Percentiles rank a stretch among this genome's conserved stretches.
Conservation (phyloP, 2,329 filamentous ascomycete species). For the Neopestalotiopsis clavispora region DNA sequence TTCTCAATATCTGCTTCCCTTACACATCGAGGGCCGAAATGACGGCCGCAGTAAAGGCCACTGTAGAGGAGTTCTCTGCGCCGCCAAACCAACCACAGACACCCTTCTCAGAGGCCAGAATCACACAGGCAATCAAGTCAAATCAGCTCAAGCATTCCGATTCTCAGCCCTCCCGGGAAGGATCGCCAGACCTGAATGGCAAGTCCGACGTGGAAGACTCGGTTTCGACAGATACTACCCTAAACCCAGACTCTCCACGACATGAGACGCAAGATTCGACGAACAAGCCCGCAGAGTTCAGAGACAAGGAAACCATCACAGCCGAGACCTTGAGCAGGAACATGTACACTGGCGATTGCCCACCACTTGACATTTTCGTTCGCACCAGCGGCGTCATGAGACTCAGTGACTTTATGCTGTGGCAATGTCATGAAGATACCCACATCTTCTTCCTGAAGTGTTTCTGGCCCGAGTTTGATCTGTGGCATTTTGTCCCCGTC, state of each 20-base stretch:
- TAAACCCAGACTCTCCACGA: constrained; percentile 58
- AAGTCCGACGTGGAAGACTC: constrained; percentile 57
- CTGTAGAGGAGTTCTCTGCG: constrained; percentile 83
- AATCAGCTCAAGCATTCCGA: constrained; percentile 60
- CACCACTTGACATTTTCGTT: constrained; percentile 88
- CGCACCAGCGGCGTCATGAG: constrained; percentile 92
- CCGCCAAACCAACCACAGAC: constrained; percentile 69
- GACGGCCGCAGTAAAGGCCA: constrained; percentile 84
- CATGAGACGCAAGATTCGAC: constrained; percentile 27
- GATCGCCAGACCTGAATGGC: constrained; percentile 51
- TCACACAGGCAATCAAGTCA: constrained; percentile 82
- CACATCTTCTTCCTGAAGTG: constrained; percentile 92
- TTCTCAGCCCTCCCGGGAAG: constrained; percentile 51
- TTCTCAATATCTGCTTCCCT: constrained; percentile 94
- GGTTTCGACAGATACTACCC: constrained; percentile 65
- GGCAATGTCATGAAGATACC: constrained; percentile 94
- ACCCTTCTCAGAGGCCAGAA: constrained; percentile 86
- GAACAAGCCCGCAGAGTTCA: constrained; percentile 46
- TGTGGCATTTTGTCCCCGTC: constrained; percentile 92
- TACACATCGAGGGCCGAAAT: constrained; percentile 98
- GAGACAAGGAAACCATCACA: constrained; percentile 87
- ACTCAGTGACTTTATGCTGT: constrained; percentile 97
- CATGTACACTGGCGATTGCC: constrained; percentile 85
- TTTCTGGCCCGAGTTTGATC: constrained; percentile 94
- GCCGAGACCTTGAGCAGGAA: constrained; percentile 81